These are phyloP conservation scores for Escovopsis weberi DNA, from an alignment of 2,329 filamentous ascomycete species.

Conservation along the genomic window DNA sequence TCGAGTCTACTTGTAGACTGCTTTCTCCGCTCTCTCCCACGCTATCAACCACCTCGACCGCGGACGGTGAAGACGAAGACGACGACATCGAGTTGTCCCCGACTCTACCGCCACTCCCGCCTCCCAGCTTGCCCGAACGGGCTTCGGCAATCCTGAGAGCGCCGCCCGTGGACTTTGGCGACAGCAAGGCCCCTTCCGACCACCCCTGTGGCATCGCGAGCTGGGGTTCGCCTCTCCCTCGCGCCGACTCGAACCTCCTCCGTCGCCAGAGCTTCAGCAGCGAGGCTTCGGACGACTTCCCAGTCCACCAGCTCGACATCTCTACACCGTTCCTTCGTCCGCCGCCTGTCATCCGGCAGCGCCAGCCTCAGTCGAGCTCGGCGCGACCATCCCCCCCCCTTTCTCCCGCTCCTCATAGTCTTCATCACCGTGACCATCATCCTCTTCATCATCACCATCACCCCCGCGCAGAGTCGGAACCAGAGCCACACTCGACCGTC, in stretches of 20 bases:
- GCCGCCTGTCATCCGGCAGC: conserved; percentile 27
- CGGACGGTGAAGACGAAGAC: conserved; percentile 34
- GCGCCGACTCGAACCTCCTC: conserved; percentile 39
- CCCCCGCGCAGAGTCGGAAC: conserved; percentile 5
- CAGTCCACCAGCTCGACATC: conserved; percentile 46
- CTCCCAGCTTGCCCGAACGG: conserved; percentile 42
- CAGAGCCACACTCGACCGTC: conserved; percentile 18
- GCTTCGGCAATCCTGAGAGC: conserved; percentile 40
- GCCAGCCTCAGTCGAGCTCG: not conserved
- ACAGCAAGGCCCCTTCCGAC: conserved; percentile 15
- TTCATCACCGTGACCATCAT: too few species aligned
- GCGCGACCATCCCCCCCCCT: too few species aligned
- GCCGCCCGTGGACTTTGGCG: conserved; percentile 16
- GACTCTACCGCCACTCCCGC: conserved; percentile 41
- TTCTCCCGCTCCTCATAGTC: too few species aligned
- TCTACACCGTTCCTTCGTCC: conserved; percentile 48
- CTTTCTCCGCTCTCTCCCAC: conserved; percentile 38
- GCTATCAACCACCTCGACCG: conserved; percentile 47
- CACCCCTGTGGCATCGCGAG: conserved; percentile 53
- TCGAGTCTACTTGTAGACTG: conserved; percentile 16
- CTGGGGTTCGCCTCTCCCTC: conserved; percentile 84
- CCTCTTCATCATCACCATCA: too few species aligned
- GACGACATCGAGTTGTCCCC: conserved; percentile 41
- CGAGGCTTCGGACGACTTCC: conserved; percentile 43
- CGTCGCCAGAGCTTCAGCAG: conserved; percentile 41